Base-by-base conservation (phyloP, 768 basidiomycete genomes). In the Boletus huronensis region DNA sequence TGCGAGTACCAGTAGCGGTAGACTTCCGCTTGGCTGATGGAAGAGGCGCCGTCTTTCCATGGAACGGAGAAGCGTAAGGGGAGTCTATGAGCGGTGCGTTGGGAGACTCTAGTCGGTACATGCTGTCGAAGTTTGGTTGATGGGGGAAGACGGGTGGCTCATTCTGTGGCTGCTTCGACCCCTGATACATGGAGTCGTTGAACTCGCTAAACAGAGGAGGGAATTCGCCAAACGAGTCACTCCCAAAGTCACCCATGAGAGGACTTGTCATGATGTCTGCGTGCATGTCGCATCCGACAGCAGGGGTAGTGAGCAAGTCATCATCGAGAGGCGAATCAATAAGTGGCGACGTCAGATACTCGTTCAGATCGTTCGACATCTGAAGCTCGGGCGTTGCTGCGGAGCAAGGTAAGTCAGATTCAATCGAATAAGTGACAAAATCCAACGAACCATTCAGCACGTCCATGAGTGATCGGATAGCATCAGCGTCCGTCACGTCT, bases 1-100 rank as follows among this genome's bases (percentile, higher is more conserved):
- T 85, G 58, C 88, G 83, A 7, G 85, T 88, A n/a, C 86, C 87
- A 2, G 82, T 89, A 5, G 80, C 82, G 0, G 42, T 53, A 11
- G 58, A 45, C 39, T 74, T 72, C 52, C 74, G 69, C 48, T 58
- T 45, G 26, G 68, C 5, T 0, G 61, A 59, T 21, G 66, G 57
- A 43, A 44, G 48, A 50, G 62, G 52, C 34, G 58, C 58, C 46
- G 59, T 50, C 45, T 23, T 14, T 26, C 58, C 41, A 35, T 26
- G 52, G 57, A 41, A 75, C 29, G 32, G 73, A 66, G 25, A 74
- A 44, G 3, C 69, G 61, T 23, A 63, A 40, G 62, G 75, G 38
- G 43, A 69, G 54, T 83, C 75, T 43, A 85, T 67, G 28, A 73
- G 57, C 0, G 82, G 83, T 6, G 81, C 79, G 29, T 63, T 66